phyloP scores from a whole-genome alignment of 768 basidiomycete species.

The Panus rudis region DNA sequence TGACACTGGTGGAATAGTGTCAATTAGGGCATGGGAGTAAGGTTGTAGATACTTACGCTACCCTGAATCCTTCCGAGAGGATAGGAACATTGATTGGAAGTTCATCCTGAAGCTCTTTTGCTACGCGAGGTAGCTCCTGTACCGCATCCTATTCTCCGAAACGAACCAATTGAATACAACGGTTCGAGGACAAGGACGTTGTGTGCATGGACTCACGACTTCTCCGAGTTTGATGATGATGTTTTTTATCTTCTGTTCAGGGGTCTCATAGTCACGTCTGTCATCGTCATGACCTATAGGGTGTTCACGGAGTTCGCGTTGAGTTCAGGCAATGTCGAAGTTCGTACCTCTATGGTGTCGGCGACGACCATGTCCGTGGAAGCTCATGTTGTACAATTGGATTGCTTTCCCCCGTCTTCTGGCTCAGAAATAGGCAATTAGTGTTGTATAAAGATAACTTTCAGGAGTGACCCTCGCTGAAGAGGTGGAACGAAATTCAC shows the following conservation, averaged over 20 bases:
- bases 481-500: too few relatives aligned
- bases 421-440: too few relatives aligned
- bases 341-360: conserved; percentile 15
- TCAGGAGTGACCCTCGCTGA: too few relatives aligned
- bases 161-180: conserved; percentile 7
- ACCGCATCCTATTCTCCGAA: conserved; percentile 46
- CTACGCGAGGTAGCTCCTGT: conserved; percentile 63
- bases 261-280: conserved; percentile 62
- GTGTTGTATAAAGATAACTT: too few relatives aligned
- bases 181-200: not conserved
- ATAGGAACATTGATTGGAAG: conserved; percentile 51
- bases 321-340: not conserved
- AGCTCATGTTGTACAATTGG: conserved; percentile 19
- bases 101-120: conserved; percentile 56
- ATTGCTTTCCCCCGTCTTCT: too few relatives aligned
- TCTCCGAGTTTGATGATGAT: conserved; percentile 72
- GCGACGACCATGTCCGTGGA: conserved; percentile 14
- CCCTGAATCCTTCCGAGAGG: conserved; percentile 68
- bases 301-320: not conserved
- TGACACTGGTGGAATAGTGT: conserved; percentile 50
- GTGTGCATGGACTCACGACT: conserved; percentile 49
- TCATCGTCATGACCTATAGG: conserved; percentile 49
- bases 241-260: conserved; percentile 63
- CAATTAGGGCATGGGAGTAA: not conserved
- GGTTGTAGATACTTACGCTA: conserved; percentile 41